Conservation (phyloP, 805 yeast species). For the Metschnikowia corniflorae region DNA sequence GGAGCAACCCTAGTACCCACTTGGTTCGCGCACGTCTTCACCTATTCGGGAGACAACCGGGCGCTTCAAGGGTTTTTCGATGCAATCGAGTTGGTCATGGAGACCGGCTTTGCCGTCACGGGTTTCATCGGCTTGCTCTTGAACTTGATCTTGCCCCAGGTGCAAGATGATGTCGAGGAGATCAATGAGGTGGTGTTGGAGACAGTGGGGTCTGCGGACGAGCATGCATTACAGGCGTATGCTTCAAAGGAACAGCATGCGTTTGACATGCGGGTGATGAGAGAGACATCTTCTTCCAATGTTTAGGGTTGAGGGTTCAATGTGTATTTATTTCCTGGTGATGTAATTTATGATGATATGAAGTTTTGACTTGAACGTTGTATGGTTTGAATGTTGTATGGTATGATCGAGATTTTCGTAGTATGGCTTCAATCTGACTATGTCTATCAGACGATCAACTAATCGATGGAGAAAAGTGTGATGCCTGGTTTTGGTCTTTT, state of each 20-base stretch:
- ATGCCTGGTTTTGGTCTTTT: too few relatives aligned
- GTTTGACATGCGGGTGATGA: conserved; percentile 4
- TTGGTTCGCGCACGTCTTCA: conserved; percentile 17
- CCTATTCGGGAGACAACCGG: conserved; percentile 16
- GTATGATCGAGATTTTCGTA: too few relatives aligned
- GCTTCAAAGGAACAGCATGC: conserved; percentile 16
- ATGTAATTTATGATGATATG: too few relatives aligned
- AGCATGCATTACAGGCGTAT: conserved; percentile 15
- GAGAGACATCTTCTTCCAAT: conserved; percentile 11
- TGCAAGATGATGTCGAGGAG: conserved; percentile 18
- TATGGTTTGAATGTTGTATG: too few relatives aligned
- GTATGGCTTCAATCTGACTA: too few relatives aligned
- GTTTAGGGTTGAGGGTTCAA: too few relatives aligned
- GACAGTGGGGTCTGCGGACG: conserved; percentile 19
- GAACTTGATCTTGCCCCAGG: conserved; percentile 19
- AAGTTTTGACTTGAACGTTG: too few relatives aligned
- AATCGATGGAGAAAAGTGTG: too few relatives aligned
- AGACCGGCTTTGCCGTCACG: conserved; percentile 19
- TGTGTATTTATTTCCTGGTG: too few relatives aligned
- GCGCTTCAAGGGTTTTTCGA: conserved; percentile 16
- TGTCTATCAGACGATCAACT: too few relatives aligned
- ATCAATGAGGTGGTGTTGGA: conserved; percentile 19
- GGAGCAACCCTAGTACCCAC: conserved; percentile 18
- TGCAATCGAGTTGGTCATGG: conserved; percentile 19
- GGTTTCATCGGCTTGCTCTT: conserved; percentile 17